These are phyloP conservation scores for Colletotrichum zoysiae DNA, from an alignment of 2,329 filamentous ascomycete genomes.

Conservation along the genomic window DNA sequence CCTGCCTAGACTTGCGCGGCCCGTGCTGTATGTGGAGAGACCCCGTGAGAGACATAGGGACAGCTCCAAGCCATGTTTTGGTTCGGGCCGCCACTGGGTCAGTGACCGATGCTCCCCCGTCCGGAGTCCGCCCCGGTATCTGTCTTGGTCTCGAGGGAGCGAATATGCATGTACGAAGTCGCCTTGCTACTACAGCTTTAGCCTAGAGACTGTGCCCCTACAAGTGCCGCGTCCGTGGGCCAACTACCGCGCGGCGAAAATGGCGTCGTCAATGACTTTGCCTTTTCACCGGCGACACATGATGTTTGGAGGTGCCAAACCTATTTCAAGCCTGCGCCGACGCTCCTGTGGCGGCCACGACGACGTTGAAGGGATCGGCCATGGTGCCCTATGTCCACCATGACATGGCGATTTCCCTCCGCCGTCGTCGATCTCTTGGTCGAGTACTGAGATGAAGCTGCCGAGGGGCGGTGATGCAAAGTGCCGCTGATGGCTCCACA, in stretches of 20 bases:
- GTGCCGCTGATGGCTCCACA: constrained; percentile 20
- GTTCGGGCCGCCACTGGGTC: constrained; percentile 34
- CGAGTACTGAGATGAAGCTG: background rate
- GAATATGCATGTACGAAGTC: background rate
- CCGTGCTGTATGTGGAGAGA: constrained; percentile 30
- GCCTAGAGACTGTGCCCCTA: constrained; percentile 26
- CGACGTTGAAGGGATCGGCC: constrained; percentile 21
- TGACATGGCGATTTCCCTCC: constrained; percentile 5
- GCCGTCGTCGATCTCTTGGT: background rate
- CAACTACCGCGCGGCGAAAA: background rate
- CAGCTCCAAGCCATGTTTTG: constrained; percentile 40
- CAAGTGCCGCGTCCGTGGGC: constrained; percentile 28
- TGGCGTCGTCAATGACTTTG: background rate
- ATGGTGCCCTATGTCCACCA: background rate
- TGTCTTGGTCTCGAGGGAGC: constrained; percentile 1
- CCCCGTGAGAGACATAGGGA: constrained; percentile 24
- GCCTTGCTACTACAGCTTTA: constrained; percentile 24
- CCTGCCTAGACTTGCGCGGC: constrained; percentile 21
- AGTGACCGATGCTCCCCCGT: constrained; percentile 21
- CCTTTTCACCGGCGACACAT: constrained; percentile 24
- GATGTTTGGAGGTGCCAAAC: constrained; percentile 18
- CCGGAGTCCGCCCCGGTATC: constrained; percentile 7
- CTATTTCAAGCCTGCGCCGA: constrained; percentile 19
- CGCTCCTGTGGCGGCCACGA: constrained; percentile 26
- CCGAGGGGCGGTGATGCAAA: constrained; percentile 32